Evolutionary conservation across 495 filamentous ascomycete genomes (phyloP).

Genomic region (Podospora pseudoanserina): DNA sequence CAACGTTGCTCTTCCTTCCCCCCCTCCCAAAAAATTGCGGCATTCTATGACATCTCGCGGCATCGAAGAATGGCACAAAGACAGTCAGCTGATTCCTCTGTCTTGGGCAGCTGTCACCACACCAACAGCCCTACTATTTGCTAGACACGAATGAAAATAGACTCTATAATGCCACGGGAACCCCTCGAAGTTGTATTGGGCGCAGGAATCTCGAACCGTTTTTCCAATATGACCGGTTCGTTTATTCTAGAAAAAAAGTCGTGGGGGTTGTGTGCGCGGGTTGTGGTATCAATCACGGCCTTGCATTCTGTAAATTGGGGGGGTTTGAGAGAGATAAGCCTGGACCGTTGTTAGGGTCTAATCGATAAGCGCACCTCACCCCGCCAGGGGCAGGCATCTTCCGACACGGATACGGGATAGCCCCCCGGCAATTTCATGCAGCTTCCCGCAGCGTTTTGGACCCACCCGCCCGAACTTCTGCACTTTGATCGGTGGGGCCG

Average conservation of each 20-base stretch:
- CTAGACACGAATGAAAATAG: neutral
- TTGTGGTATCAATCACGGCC: constrained; percentile 3
- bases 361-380: neutral
- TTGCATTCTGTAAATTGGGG: neutral
- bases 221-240: neutral
- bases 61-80: neutral
- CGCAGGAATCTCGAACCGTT: neutral
- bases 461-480: neutral
- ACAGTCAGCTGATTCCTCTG: neutral
- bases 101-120: neutral
- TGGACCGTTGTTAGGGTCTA: neutral
- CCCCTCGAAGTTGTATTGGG: neutral
- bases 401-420: neutral
- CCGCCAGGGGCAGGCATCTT: constrained; percentile 7
- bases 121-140: neutral
- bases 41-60: neutral
- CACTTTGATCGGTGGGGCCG: constrained; percentile 3
- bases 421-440: constrained; percentile 17
- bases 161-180: neutral
- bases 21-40: neutral
- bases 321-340: neutral
- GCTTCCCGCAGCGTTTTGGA: constrained; percentile 4
- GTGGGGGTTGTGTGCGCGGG: neutral
- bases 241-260: neutral
- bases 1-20: neutral